Evolutionary conservation across 2,329 filamentous ascomycete species (phyloP).

Genomic region (Trichophyton verrucosum): DNA sequence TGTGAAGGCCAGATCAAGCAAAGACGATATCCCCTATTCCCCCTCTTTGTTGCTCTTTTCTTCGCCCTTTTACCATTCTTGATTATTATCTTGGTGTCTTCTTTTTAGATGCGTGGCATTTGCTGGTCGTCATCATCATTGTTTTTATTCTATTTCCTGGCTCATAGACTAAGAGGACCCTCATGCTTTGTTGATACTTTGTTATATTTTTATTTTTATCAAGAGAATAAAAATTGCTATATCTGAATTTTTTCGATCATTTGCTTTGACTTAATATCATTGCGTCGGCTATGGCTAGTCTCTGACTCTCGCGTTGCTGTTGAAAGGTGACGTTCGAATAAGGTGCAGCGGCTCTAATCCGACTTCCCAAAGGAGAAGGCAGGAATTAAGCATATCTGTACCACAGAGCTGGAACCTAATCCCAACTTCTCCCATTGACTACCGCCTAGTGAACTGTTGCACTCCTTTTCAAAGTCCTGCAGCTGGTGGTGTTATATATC

Average conservation of each 20-base stretch:
- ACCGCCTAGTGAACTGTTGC: no score
- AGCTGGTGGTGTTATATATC: no score
- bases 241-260: background rate
- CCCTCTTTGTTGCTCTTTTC: background rate
- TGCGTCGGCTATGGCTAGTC: no score
- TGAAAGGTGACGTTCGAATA: no score
- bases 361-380: no score
- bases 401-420: no score
- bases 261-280: no score
- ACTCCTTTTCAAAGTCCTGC: no score
- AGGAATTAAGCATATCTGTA: no score
- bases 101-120: constrained; percentile 2
- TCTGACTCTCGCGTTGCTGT: no score
- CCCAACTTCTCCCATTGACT: no score
- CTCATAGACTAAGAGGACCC: background rate
- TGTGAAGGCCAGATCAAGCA: background rate
- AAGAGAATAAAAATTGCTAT: background rate
- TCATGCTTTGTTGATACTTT: background rate
- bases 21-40: background rate
- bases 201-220: background rate
- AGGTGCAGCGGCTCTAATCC: no score
- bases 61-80: background rate
- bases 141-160: background rate
- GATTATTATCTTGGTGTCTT: constrained; percentile 2
- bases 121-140: background rate